Evolutionary conservation across 805 yeast species (phyloP).

Genomic region (Cyberlindnera petersonii): DNA sequence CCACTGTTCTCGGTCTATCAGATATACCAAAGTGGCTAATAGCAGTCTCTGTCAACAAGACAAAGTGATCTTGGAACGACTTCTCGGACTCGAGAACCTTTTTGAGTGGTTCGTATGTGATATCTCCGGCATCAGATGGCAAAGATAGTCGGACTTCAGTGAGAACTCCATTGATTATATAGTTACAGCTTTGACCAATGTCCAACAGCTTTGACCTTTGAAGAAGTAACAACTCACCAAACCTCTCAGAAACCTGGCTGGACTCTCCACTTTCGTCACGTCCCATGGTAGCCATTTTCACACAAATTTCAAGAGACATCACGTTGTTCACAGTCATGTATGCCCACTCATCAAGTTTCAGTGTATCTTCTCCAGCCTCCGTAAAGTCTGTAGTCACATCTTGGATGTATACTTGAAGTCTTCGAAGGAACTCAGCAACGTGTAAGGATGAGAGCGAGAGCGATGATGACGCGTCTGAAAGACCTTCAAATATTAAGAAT

Average conservation of each 20-base stretch:
- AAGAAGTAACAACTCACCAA: slow-evolving; percentile 47
- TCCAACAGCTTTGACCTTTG: slow-evolving; percentile 43
- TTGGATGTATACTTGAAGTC: slow-evolving; percentile 34
- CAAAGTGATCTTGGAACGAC: slow-evolving; percentile 39
- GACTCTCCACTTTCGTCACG: slow-evolving; percentile 24
- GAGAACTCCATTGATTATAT: slow-evolving; percentile 31
- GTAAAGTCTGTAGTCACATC: slow-evolving; percentile 29
- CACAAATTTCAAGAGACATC: slow-evolving; percentile 26
- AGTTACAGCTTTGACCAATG: slow-evolving; percentile 31
- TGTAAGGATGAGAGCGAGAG: slow-evolving; percentile 40
- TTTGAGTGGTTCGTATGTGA: slow-evolving; percentile 19
- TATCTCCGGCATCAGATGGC: neutral
- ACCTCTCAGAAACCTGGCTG: slow-evolving; percentile 32
- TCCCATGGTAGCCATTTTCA: slow-evolving; percentile 14
- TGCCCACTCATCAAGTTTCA: slow-evolving; percentile 38
- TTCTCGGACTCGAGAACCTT: slow-evolving; percentile 30
- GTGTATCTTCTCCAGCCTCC: slow-evolving; percentile 18
- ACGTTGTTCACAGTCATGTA: slow-evolving; percentile 40
- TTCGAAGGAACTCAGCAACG: slow-evolving; percentile 36
- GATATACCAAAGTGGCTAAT: slow-evolving; percentile 50
- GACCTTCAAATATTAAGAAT: slow-evolving; percentile 33
- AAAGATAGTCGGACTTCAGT: slow-evolving; percentile 13
- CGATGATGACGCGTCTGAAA: slow-evolving; percentile 36
- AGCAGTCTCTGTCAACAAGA: slow-evolving; percentile 52
- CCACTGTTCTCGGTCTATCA: slow-evolving; percentile 60